These are phyloP conservation scores for Candida multigemmis DNA, from an alignment of 805 yeast genomes.

Conservation along the genomic window DNA sequence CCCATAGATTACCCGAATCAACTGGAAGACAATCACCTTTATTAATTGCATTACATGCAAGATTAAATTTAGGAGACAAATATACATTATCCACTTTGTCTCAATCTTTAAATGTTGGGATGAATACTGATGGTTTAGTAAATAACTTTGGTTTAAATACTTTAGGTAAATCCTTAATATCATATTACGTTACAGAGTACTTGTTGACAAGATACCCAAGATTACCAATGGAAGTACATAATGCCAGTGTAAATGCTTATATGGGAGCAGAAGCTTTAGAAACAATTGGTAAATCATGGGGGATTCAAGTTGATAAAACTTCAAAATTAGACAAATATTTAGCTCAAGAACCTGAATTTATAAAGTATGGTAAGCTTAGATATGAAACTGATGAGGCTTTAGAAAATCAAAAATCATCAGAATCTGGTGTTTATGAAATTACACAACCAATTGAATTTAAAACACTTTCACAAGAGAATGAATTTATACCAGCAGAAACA, in stretches of 20 bases:
- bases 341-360: constrained; percentile 57
- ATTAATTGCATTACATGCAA: constrained; percentile 69
- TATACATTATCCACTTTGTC: constrained; percentile 65
- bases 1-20: constrained; percentile 37
- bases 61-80: constrained; percentile 54
- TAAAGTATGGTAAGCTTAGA: constrained; percentile 64
- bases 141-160: constrained; percentile 72
- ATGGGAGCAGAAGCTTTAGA: constrained; percentile 59
- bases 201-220: constrained; percentile 78
- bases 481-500: constrained; percentile 25
- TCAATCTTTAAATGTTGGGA: constrained; percentile 61
- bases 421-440: constrained; percentile 43
- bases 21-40: constrained; percentile 54
- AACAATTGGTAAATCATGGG: constrained; percentile 74
- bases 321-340: constrained; percentile 58
- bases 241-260: constrained; percentile 68
- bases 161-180: constrained; percentile 74
- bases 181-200: constrained; percentile 68
- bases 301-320: constrained; percentile 69
- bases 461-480: constrained; percentile 7
- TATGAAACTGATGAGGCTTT: constrained; percentile 24
- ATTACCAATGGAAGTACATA: constrained; percentile 71
- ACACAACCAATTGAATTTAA: constrained; percentile 14
- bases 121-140: constrained; percentile 37
- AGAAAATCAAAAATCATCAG: constrained; percentile 19